phyloP scores from a whole-genome alignment of 345 rosid genomes.

The Gossypium mustelinum region DNA sequence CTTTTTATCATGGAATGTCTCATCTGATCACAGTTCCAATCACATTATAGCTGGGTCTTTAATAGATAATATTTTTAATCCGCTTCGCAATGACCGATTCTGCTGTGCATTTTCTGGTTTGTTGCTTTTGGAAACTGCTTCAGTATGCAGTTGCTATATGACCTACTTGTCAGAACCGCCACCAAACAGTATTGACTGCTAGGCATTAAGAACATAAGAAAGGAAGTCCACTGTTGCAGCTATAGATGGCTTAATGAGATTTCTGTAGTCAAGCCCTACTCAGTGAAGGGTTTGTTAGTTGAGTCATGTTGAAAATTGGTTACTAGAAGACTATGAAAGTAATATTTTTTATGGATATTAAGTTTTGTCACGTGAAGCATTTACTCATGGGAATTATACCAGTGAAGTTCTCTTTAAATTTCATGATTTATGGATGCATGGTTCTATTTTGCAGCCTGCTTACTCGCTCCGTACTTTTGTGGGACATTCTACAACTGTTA shows the following conservation, averaged over 20 bases:
- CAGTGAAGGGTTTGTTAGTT: not conserved
- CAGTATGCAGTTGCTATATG: not conserved
- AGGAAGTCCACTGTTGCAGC: not conserved
- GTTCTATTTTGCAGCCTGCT: slow-evolving; percentile 43
- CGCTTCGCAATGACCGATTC: not conserved
- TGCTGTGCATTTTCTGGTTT: not conserved
- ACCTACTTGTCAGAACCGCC: not conserved
- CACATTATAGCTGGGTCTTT: slow-evolving; percentile 5
- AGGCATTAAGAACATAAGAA: not conserved
- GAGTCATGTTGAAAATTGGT: not conserved
- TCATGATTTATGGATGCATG: slow-evolving; percentile 1
- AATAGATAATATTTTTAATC: not conserved
- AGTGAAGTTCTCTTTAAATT: not conserved
- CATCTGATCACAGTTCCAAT: slow-evolving; percentile 1
- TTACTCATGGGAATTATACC: not conserved
- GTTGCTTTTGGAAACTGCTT: not conserved
- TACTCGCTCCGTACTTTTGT: slow-evolving; percentile 47
- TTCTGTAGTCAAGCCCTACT: not conserved
- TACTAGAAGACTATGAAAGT: not conserved
- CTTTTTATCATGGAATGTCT: not conserved
- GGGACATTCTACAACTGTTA: slow-evolving; percentile 60
- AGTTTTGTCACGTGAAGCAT: not conserved
- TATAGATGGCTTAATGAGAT: not conserved
- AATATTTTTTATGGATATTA: not conserved
- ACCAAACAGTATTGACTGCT: not conserved